phyloP scores from a whole-genome alignment of 169 alveolate genomes.

The Perkinsus olseni region DNA sequence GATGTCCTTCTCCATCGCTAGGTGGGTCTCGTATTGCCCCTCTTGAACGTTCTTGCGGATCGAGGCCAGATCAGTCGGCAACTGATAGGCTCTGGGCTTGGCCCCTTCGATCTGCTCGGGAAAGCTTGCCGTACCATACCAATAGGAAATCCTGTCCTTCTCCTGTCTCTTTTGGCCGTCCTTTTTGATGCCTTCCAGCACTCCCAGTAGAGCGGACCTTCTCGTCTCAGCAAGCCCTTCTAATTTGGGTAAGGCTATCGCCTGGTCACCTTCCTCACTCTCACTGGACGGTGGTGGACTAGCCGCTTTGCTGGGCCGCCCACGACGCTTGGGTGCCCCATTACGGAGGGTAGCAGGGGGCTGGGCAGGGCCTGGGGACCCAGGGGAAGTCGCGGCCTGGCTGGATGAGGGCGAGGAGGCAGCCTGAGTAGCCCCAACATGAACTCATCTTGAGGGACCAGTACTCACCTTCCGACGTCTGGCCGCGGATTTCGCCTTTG shows the following conservation, averaged over 20 bases:
- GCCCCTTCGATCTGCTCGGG: neutral
- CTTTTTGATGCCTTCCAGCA: neutral
- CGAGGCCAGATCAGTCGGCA: neutral
- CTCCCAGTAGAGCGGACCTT: neutral
- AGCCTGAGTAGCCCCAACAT: neutral
- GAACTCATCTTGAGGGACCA: neutral
- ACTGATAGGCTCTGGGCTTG: neutral
- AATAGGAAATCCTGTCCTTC: neutral
- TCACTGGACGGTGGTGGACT: neutral
- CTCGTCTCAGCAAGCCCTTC: neutral
- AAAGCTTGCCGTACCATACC: neutral
- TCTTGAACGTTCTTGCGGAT: neutral
- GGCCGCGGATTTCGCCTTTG: neutral
- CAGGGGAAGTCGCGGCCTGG: neutral
- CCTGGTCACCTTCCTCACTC: neutral
- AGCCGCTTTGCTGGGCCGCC: neutral
- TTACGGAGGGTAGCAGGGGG: too few species aligned
- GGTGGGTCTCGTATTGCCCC: neutral
- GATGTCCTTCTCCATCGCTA: neutral
- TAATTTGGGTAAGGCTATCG: neutral
- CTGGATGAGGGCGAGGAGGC: neutral
- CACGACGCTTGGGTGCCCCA: neutral
- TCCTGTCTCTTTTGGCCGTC: neutral
- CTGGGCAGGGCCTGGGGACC: neutral
- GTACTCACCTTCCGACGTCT: neutral